phyloP scores from a whole-genome alignment of 108 stramenopile genomes.

The Nitzschia inconspicua region DNA sequence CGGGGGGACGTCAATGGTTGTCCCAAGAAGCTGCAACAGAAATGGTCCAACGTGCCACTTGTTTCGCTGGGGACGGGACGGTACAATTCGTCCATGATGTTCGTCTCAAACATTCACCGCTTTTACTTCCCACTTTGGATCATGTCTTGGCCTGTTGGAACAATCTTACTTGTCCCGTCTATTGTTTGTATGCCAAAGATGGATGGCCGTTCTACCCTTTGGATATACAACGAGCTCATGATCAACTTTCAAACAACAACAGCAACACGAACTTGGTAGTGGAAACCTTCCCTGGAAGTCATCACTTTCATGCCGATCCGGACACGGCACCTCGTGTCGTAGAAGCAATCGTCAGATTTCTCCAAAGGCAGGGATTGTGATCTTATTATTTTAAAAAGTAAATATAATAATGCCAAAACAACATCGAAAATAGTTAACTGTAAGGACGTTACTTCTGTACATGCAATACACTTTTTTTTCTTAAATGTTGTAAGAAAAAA shows the following conservation, averaged over 20 bases:
- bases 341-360: not conserved
- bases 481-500: too few relatives aligned
- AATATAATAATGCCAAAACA: too few relatives aligned
- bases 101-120: slow-evolving; percentile 55
- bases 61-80: not conserved
- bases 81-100: slow-evolving; percentile 66
- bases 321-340: slow-evolving; percentile 40
- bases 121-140: slow-evolving; percentile 49
- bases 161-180: slow-evolving; percentile 40
- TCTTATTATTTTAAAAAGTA: too few relatives aligned
- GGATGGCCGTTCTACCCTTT: slow-evolving; percentile 69
- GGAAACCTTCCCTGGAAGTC: slow-evolving; percentile 36
- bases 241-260: too few relatives aligned
- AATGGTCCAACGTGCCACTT: slow-evolving; percentile 44
- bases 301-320: slow-evolving; percentile 83
- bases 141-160: slow-evolving; percentile 45
- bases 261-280: slow-evolving; percentile 30
- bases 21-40: slow-evolving; percentile 56
- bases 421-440: too few relatives aligned
- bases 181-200: slow-evolving; percentile 46
- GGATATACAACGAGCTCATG: too few relatives aligned
- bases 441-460: too few relatives aligned
- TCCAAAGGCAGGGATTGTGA: too few relatives aligned
- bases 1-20: slow-evolving; percentile 65
- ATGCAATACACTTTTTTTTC: too few relatives aligned